Conservation (phyloP, 2,329 filamentous ascomycete genomes). For the Fusarium liriodendri region DNA sequence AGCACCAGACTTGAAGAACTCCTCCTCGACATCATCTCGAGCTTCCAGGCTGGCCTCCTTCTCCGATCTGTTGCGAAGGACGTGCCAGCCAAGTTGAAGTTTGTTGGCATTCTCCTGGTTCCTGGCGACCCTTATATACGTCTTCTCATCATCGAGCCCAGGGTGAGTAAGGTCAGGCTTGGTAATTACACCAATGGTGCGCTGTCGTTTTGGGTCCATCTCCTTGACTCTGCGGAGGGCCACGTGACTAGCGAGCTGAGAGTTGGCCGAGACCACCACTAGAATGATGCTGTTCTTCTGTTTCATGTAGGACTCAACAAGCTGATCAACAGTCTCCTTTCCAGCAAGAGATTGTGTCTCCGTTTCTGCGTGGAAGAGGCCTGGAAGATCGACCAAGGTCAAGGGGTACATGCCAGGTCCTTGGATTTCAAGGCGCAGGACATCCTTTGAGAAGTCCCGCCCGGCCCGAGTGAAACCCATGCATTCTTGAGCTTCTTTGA, state of each 20-base stretch:
- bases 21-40: constrained; percentile 47
- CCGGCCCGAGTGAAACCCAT: constrained; percentile 57
- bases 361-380: constrained; percentile 51
- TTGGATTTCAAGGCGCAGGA: constrained; percentile 59
- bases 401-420: constrained; percentile 58
- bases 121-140: constrained; percentile 50
- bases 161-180: constrained; percentile 59
- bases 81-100: constrained; percentile 62
- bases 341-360: constrained; percentile 47
- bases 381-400: constrained; percentile 67
- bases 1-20: constrained; percentile 46
- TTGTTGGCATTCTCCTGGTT: constrained; percentile 46
- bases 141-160: constrained; percentile 53
- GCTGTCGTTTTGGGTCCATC: constrained; percentile 55
- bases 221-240: constrained; percentile 58
- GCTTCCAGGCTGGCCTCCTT: constrained; percentile 39
- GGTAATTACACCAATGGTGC: constrained; percentile 69
- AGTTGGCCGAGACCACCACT: constrained; percentile 62
- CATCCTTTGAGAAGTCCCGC: constrained; percentile 56
- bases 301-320: constrained; percentile 66
- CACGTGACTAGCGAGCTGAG: constrained; percentile 62
- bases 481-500: constrained; percentile 60
- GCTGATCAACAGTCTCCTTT: constrained; percentile 47
- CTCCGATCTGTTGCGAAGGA: constrained; percentile 61
- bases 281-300: constrained; percentile 69